phyloP scores from a whole-genome alignment of 1,284 basidiomycete species.

The Trametes polyzona region DNA sequence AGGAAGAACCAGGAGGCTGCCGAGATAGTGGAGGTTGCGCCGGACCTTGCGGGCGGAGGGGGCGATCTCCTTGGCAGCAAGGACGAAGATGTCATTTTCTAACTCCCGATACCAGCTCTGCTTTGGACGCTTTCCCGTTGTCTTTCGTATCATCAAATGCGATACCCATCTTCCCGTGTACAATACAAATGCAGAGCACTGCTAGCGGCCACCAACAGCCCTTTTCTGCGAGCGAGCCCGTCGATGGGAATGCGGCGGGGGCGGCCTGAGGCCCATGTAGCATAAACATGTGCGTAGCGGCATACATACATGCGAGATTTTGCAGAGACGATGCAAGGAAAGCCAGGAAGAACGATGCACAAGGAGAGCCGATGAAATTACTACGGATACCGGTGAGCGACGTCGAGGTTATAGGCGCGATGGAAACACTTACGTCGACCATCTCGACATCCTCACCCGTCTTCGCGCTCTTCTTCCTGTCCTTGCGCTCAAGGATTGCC shows the following conservation, averaged over 20 bases:
- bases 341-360: slow-evolving; percentile 34
- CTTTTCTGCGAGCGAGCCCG: slow-evolving; percentile 7
- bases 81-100: slow-evolving; percentile 94
- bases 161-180: slow-evolving; percentile 32
- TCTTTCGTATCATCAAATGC: slow-evolving; percentile 20
- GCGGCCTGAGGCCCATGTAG: slow-evolving; percentile 40
- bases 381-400: slow-evolving; percentile 25
- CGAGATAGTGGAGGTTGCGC: slow-evolving; percentile 26
- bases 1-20: slow-evolving; percentile 36
- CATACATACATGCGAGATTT: slow-evolving; percentile 58
- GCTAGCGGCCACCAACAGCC: background rate
- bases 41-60: slow-evolving; percentile 26
- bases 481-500: slow-evolving; percentile 82
- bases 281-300: slow-evolving; percentile 53
- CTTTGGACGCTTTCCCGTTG: background rate
- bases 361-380: slow-evolving; percentile 36
- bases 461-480: slow-evolving; percentile 62
- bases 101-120: no score
- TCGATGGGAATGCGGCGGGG: slow-evolving; percentile 7
- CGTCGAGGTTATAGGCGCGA: background rate
- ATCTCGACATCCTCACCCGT: slow-evolving; percentile 70
- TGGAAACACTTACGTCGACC: slow-evolving; percentile 62
- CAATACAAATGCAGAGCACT: slow-evolving; percentile 20
- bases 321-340: slow-evolving; percentile 45
- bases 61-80: slow-evolving; percentile 80